A percentile compares a stretch with the other conserved stretches of the same genome.
Evolutionary conservation across 2,329 filamentous ascomycete genomes (phyloP).

Genomic region (Mycosphaerella arachidis): DNA sequence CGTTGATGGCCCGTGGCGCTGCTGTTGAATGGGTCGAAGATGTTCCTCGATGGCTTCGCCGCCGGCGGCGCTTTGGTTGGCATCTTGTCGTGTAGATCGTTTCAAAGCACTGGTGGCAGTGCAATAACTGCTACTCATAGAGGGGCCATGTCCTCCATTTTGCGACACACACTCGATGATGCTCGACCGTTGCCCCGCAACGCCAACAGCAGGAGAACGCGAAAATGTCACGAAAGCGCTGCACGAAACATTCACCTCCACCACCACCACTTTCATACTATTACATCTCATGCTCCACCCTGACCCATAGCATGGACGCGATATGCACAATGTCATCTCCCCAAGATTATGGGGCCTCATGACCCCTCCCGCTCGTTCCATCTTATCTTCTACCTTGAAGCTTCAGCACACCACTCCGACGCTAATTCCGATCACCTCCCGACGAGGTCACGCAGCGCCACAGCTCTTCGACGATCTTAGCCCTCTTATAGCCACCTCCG

Average conservation of each 20-base stretch:
- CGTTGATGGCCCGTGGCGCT: constrained; percentile 81
- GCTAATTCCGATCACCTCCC: background rate
- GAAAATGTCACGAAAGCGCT: background rate
- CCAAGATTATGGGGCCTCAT: background rate
- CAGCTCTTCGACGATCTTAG: background rate
- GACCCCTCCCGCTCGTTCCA: background rate
- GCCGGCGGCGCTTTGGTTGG: constrained; percentile 22
- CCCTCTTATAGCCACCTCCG: background rate
- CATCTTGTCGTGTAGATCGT: constrained; percentile 9
- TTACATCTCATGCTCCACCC: background rate
- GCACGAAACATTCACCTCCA: constrained; percentile 3
- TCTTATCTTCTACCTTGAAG: background rate
- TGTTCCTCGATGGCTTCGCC: constrained; percentile 26
- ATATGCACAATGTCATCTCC: background rate
- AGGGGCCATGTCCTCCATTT: too few species aligned
- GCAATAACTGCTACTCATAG: constrained; percentile 2
- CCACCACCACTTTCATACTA: background rate
- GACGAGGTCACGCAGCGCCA: background rate
- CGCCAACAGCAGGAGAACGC: background rate
- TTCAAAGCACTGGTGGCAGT: constrained; percentile 1
- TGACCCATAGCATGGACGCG: background rate
- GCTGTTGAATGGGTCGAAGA: constrained; percentile 73
- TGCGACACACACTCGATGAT: background rate
- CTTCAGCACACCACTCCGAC: background rate
- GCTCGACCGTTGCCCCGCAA: constrained; percentile 8